These are phyloP conservation scores for Leishmania mexicana DNA, from an alignment of 208 protist species.

Conservation along the genomic window DNA sequence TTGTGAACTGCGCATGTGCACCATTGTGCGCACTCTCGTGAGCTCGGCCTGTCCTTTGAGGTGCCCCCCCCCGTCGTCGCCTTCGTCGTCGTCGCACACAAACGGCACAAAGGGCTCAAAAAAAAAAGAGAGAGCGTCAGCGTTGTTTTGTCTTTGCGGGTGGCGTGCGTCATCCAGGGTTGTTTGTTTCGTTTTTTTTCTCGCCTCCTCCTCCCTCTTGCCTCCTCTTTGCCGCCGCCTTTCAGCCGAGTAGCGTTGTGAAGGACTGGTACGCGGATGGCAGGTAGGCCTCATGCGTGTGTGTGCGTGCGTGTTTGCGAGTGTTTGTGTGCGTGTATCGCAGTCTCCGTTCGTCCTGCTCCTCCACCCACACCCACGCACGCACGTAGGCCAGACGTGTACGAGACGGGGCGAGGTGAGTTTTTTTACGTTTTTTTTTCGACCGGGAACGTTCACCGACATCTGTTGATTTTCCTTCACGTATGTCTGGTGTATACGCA, in stretches of 20 bases:
- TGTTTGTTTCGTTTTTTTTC: background rate
- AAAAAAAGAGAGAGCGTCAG: background rate
- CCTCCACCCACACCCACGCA: background rate
- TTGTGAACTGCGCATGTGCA: background rate
- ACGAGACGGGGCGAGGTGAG: background rate
- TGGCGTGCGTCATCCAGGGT: background rate
- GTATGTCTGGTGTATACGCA: background rate
- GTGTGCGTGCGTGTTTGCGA: background rate
- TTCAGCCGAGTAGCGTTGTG: background rate
- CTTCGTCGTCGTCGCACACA: background rate
- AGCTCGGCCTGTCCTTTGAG: background rate
- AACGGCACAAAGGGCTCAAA: background rate
- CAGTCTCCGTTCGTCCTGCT: background rate
- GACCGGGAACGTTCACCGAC: background rate
- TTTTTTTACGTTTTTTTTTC: background rate
- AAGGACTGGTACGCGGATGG: background rate
- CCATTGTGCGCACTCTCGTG: background rate
- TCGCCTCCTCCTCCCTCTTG: background rate
- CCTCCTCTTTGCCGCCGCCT: background rate
- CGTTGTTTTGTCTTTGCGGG: background rate
- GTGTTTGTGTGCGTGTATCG: background rate
- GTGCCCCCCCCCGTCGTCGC: background rate
- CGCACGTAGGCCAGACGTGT: background rate
- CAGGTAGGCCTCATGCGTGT: background rate
- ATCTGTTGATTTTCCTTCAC: too few species aligned